Percentiles rank a stretch among this genome's conserved stretches.
These are phyloP conservation scores for Lentinula edodes DNA, from an alignment of 768 basidiomycete genomes.

Conservation along the genomic window DNA sequence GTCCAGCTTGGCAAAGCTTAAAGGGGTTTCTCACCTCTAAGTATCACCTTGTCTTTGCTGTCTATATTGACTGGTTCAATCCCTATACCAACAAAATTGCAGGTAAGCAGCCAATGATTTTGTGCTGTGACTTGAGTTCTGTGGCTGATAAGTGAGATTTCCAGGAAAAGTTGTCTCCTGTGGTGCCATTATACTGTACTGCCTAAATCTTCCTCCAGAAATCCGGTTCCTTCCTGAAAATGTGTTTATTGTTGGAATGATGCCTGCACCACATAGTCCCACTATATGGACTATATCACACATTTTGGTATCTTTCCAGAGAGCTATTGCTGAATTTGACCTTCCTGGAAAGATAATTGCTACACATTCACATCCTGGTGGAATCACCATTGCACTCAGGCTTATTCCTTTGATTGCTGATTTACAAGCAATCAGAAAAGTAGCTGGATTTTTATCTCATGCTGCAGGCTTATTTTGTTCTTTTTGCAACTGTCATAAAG, in stretches of 20 bases:
- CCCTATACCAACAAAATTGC: slow-evolving; percentile 21
- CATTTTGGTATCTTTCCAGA: slow-evolving; percentile 13
- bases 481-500: slow-evolving; percentile 14
- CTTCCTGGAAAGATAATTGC: slow-evolving; percentile 8
- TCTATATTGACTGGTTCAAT: slow-evolving; percentile 7
- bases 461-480: slow-evolving; percentile 16
- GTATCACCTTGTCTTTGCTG: slow-evolving; percentile 4
- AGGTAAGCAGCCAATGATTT: slow-evolving; percentile 11
- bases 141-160: neutral
- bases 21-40: slow-evolving; percentile 8
- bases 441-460: slow-evolving; percentile 15
- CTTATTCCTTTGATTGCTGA: slow-evolving; percentile 20
- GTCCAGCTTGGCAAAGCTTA: slow-evolving; percentile 21
- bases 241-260: slow-evolving; percentile 25
- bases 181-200: slow-evolving; percentile 24
- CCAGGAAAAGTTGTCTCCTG: slow-evolving; percentile 16
- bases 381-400: slow-evolving; percentile 10
- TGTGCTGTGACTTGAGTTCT: neutral
- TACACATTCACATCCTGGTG: slow-evolving; percentile 11
- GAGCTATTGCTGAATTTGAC: slow-evolving; percentile 10
- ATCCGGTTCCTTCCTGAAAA: slow-evolving; percentile 25
- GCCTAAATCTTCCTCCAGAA: slow-evolving; percentile 27
- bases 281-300: slow-evolving; percentile 13
- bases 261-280: slow-evolving; percentile 26
- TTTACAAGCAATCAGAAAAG: slow-evolving; percentile 16